Conservation (phyloP, 2,329 filamentous ascomycete genomes). For the Paraconiothyrium sp. region DNA sequence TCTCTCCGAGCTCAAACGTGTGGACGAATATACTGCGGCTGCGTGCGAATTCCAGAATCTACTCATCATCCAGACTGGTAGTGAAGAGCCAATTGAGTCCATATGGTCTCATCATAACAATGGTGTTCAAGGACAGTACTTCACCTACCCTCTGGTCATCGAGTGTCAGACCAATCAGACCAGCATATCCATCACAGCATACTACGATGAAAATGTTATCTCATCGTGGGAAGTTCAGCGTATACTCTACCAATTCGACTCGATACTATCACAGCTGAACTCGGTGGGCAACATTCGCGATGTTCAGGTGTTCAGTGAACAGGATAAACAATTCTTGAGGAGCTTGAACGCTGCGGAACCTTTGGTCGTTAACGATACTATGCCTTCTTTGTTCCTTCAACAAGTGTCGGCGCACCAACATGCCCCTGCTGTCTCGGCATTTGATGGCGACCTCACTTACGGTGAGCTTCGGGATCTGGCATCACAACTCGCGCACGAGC, state of each 20-base stretch:
- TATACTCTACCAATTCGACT: slow-evolving; percentile 41
- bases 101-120: slow-evolving; percentile 42
- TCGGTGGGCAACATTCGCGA: slow-evolving; percentile 32
- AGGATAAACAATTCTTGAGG: slow-evolving; percentile 36
- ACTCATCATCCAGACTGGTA: slow-evolving; percentile 61
- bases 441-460: slow-evolving; percentile 44
- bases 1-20: slow-evolving; percentile 48
- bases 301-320: slow-evolving; percentile 36
- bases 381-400: slow-evolving; percentile 37
- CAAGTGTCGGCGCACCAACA: slow-evolving; percentile 30
- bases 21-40: slow-evolving; percentile 62
- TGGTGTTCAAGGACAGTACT: slow-evolving; percentile 42
- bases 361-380: slow-evolving; percentile 33
- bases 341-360: slow-evolving; percentile 38
- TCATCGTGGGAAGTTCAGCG: slow-evolving; percentile 42
- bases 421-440: slow-evolving; percentile 37
- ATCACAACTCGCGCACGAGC: slow-evolving; percentile 37
- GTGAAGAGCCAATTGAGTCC: slow-evolving; percentile 31
- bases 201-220: slow-evolving; percentile 41
- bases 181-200: slow-evolving; percentile 33
- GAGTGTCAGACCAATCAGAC: slow-evolving; percentile 38
- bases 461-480: slow-evolving; percentile 34
- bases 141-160: slow-evolving; percentile 45
- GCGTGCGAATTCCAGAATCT: slow-evolving; percentile 67
- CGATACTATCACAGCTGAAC: slow-evolving; percentile 38